Conservation (phyloP, 495 filamentous ascomycete genomes). For the Melanomma pulvis-pyrius region DNA sequence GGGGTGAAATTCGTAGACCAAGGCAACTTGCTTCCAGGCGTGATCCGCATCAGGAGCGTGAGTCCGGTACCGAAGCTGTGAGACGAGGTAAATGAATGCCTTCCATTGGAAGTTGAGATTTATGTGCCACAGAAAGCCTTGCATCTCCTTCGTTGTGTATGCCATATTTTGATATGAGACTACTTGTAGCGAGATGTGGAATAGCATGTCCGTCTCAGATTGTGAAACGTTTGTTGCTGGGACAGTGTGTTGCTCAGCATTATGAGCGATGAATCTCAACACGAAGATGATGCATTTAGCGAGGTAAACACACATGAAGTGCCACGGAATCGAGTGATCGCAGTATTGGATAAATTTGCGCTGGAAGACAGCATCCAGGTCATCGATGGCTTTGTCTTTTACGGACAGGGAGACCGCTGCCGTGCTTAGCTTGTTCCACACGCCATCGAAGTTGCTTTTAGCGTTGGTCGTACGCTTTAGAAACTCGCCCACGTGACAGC, state of each 20-base stretch:
- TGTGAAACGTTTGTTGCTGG: slow-evolving; percentile 19
- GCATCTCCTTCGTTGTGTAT: slow-evolving; percentile 18
- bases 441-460: slow-evolving; percentile 39
- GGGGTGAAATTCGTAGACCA: slow-evolving; percentile 32
- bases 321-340: slow-evolving; percentile 63
- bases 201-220: slow-evolving; percentile 32
- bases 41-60: slow-evolving; percentile 12
- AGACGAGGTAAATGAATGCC: slow-evolving; percentile 32
- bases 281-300: slow-evolving; percentile 26
- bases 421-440: slow-evolving; percentile 44
- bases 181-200: slow-evolving; percentile 26
- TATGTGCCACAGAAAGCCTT: slow-evolving; percentile 33
- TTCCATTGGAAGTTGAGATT: slow-evolving; percentile 38
- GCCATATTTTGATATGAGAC: slow-evolving; percentile 18
- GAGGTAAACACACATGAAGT: slow-evolving; percentile 50
- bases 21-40: slow-evolving; percentile 28
- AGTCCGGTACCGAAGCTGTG: slow-evolving; percentile 23
- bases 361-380: slow-evolving; percentile 49
- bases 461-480: slow-evolving; percentile 45
- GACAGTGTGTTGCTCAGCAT: slow-evolving; percentile 8
- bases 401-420: slow-evolving; percentile 48
- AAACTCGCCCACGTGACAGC: slow-evolving; percentile 54
- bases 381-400: slow-evolving; percentile 53
- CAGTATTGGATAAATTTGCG: slow-evolving; percentile 58
- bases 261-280: slow-evolving; percentile 36